Conservation (phyloP, 148 eudicot genomes). For the Nepenthes gracilis region DNA sequence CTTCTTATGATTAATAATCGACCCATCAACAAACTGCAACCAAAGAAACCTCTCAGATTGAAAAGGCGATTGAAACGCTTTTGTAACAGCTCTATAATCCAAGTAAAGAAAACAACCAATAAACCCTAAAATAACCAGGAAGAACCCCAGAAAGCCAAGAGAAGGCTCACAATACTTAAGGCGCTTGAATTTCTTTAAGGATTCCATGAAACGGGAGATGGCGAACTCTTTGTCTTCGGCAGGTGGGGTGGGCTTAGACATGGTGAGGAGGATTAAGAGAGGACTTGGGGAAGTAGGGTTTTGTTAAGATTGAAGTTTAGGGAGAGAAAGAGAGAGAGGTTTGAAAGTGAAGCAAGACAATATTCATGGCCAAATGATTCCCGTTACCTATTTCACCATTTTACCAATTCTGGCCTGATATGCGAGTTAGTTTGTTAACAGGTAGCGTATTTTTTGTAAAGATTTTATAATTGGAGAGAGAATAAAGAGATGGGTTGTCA, state of each 20-base stretch:
- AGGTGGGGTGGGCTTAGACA: background rate
- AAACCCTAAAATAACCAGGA: slow-evolving; percentile 26
- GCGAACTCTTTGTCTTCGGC: background rate
- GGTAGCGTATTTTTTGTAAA: too few relatives aligned
- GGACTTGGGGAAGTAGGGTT: background rate
- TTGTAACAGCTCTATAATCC: slow-evolving; percentile 40
- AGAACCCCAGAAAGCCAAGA: slow-evolving; percentile 35
- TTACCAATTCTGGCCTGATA: too few relatives aligned
- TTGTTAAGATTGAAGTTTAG: background rate
- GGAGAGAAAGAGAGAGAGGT: too few relatives aligned
- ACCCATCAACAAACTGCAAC: slow-evolving; percentile 17
- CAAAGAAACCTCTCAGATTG: slow-evolving; percentile 25
- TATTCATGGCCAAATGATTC: too few relatives aligned
- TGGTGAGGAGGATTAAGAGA: background rate
- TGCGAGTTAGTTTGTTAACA: too few relatives aligned
- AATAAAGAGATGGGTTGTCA: too few relatives aligned
- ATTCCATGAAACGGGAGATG: slow-evolving; percentile 1
- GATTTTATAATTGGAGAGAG: too few relatives aligned
- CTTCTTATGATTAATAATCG: slow-evolving; percentile 2
- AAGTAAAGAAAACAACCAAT: slow-evolving; percentile 47
- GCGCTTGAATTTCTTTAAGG: slow-evolving; percentile 41
- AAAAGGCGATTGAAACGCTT: slow-evolving; percentile 28
- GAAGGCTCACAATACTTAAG: slow-evolving; percentile 57
- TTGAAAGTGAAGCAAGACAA: too few relatives aligned
- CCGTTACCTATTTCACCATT: too few relatives aligned